Evolutionary conservation across 140 eudicot genomes (phyloP), one percentile per base, ranked within the genome.

Genomic region (Bidens hawaiensis): DNA sequence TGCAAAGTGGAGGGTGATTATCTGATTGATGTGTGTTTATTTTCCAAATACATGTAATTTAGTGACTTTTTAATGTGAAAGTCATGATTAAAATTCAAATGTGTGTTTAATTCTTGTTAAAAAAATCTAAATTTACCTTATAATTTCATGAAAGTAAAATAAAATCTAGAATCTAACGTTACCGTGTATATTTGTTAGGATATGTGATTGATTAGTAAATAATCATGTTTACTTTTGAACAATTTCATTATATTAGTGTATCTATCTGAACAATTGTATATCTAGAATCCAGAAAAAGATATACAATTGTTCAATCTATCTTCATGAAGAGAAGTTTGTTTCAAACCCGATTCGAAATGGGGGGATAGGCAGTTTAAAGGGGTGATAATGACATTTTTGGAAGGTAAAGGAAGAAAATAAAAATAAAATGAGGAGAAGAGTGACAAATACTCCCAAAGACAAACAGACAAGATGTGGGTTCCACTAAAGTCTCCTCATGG

Each of bases 381-480:
- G 54, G 68, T 19, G 40, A 36, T 56, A 34, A 28, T 34, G 23
- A 50, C 52, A 47, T 73, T 28, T 40, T 13, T 9, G 17, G 15
- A 73, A 65, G 3, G 38, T 34, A n/a, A 73, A 65, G 41, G 62
- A 54, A 2, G 15, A 14, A 15, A 24, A 31, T n/a, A 14, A 0
- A 13, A 24, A 42, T 21, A 23, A 31, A 16, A 16, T 57, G 45
- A 57, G 23, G 21, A 57, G 17, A 41, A 57, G 38, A 62, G 66
- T 62, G 78, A 70, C 74, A 58, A 78, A 66, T 58, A 70, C 47
- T 79, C 83, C 88, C 67, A 78, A 78, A 82, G 95, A 89, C 95
- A 89, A 83, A 23, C 95, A 91, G 93, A 89, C 95, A 89, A 74
- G 62, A 28, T 38, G 88, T 77, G 82, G 90, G 89, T 62, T 55